phyloP scores from a whole-genome alignment of 164 flowering plant genomes.

The Nelumbo lutea region DNA sequence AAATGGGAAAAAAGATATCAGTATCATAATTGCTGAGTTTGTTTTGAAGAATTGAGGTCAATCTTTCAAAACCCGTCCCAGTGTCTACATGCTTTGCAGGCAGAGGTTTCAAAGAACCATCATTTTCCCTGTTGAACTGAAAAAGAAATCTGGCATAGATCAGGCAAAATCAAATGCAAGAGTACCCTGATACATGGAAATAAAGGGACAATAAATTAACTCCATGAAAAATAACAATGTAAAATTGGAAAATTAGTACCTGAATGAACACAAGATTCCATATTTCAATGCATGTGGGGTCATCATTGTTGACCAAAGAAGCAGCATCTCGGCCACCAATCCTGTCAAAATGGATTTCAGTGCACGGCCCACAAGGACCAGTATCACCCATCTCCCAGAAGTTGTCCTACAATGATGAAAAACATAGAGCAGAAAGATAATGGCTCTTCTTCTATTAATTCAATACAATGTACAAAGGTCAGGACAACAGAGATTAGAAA shows the following conservation, averaged over 20 bases:
- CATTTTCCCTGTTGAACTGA: constrained; percentile 92
- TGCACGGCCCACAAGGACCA: constrained; percentile 99
- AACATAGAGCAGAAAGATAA: not conserved
- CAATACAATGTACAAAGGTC: too few relatives aligned
- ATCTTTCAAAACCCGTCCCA: constrained; percentile 96
- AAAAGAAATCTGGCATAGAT: constrained; percentile 6
- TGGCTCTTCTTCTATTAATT: not conserved
- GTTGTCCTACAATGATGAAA: constrained; percentile 57
- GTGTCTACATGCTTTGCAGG: constrained; percentile 99
- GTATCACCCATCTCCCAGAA: constrained; percentile 99
- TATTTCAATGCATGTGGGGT: constrained; percentile 96
- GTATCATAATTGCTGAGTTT: constrained; percentile 99
- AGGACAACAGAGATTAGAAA: too few relatives aligned
- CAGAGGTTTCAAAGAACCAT: constrained; percentile 80
- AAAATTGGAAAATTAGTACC: constrained; percentile 31
- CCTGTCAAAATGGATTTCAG: constrained; percentile 95
- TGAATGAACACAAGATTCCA: constrained; percentile 99
- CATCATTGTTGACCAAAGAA: constrained; percentile 83
- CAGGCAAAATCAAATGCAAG: not conserved
- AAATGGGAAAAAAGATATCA: constrained; percentile 91
- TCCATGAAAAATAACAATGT: not conserved
- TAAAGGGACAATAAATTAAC: not conserved
- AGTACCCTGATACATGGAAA: not conserved
- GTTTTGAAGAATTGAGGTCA: constrained; percentile 89
- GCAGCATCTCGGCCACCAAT: constrained; percentile 84